Evolutionary conservation across 768 basidiomycete genomes (phyloP), one percentile per base, ranked within the genome.

Genomic region (Naganishia antarctica): DNA sequence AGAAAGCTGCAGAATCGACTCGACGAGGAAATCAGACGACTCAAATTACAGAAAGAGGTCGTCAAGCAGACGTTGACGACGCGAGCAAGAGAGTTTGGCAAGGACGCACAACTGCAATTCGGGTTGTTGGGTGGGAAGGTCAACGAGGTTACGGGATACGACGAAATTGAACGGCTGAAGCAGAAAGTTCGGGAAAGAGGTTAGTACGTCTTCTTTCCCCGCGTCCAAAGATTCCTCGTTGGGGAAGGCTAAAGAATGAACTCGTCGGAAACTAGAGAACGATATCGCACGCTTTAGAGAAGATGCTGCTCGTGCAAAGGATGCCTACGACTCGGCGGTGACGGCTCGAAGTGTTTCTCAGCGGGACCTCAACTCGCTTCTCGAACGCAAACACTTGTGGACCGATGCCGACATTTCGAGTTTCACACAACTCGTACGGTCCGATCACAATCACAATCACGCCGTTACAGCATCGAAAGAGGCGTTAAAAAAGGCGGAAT

Each of bases 351-450:
- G 90, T 9, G 82, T 85, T 46, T 90, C 90, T 4, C 94, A 99
- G 75, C 85, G 89, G n/a, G 88, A 94, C 76, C 90, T 96, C 59
- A 98, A 97, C 78, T 89, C 93, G 74, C 84, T 99, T 2, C 80
- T 98, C 16, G 88, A 91, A 75, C 90, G 96, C 65, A 98, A 98
- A 80, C 87, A 87, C 0, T 81, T 78, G n/a, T 99, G 96, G 96
- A 85, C 82, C n/a, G 90, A 91, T 71, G 73, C 81, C 64, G 96
- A 98, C 76, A 90, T 99, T 46, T 77, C 82, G 40, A 82, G 86
- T 25, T 98, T 97, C 80, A 97, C 96, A 0, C 82, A 84, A 48
- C 85, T 99, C 65, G 90, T 99, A 37, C 85, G 89, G 47, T 83
- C 88, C 72, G 96, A 98, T 78, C 96, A 97, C 71, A 80, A 85